Evolutionary conservation across 2,329 filamentous ascomycete genomes (phyloP).

Genomic region (Diaporthe vexans): DNA sequence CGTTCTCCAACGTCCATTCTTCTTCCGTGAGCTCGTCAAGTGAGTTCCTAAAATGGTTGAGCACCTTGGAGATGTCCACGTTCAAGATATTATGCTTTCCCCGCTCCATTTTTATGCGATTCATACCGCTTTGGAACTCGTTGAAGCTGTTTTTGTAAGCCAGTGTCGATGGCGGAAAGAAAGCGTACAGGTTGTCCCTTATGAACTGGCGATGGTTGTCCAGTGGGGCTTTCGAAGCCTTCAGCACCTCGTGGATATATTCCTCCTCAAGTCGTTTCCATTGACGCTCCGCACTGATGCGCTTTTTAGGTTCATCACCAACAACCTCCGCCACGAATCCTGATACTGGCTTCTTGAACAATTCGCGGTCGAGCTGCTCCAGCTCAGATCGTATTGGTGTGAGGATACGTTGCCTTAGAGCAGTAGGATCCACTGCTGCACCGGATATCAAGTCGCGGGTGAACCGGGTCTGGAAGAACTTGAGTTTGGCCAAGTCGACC

Average conservation of each 20-base stretch:
- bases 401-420: slow-evolving; percentile 36
- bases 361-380: slow-evolving; percentile 31
- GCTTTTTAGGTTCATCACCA: background rate
- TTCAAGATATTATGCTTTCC: background rate
- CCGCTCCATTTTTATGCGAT: slow-evolving; percentile 11
- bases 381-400: slow-evolving; percentile 44
- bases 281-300: background rate
- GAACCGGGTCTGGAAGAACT: slow-evolving; percentile 73
- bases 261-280: slow-evolving; percentile 5
- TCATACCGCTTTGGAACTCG: slow-evolving; percentile 29
- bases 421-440: slow-evolving; percentile 14
- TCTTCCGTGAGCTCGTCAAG: background rate
- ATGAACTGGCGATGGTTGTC: slow-evolving; percentile 39
- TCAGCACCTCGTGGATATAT: slow-evolving; percentile 41
- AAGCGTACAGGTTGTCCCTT: slow-evolving; percentile 37
- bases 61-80: slow-evolving; percentile 35
- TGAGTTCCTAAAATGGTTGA: background rate
- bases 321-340: background rate
- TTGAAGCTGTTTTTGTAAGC: slow-evolving; percentile 31
- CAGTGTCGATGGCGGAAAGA: slow-evolving; percentile 26
- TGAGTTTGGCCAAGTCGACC: slow-evolving; percentile 84
- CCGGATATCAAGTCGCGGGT: slow-evolving; percentile 36
- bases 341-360: background rate
- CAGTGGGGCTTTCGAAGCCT: slow-evolving; percentile 38
- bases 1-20: slow-evolving; percentile 29